These are phyloP conservation scores for Candida sojae DNA, from an alignment of 1,139 yeast species.

Conservation along the genomic window DNA sequence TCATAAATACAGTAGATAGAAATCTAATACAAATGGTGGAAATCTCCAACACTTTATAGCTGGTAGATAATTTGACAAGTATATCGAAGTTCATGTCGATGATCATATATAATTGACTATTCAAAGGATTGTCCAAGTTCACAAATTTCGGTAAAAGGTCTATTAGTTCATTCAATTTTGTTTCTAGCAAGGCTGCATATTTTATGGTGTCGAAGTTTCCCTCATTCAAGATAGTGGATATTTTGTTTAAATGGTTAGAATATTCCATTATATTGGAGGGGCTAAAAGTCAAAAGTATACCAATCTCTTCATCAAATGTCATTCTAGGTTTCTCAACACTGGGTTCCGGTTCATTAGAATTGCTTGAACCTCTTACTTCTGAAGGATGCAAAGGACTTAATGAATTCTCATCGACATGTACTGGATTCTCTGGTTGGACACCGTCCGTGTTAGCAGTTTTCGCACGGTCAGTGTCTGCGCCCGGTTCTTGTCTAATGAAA, in stretches of 20 bases:
- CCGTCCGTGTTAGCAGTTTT: background rate
- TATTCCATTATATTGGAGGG: conserved; percentile 40
- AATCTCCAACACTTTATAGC: conserved; percentile 30
- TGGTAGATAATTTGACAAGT: conserved; percentile 36
- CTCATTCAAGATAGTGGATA: conserved; percentile 30
- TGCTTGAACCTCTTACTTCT: background rate
- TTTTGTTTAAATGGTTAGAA: conserved; percentile 38
- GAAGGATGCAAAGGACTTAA: background rate
- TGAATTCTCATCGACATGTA: background rate
- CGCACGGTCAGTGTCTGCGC: background rate
- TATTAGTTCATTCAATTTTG: conserved; percentile 28
- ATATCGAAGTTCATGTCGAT: conserved; percentile 44
- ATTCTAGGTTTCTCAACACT: conserved; percentile 7
- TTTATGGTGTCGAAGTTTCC: conserved; percentile 16
- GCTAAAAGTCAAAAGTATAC: conserved; percentile 26
- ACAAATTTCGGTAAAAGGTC: conserved; percentile 26
- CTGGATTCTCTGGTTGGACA: background rate
- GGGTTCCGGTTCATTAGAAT: background rate
- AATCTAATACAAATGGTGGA: conserved; percentile 40
- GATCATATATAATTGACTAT: conserved; percentile 34
- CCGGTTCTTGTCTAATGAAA: background rate
- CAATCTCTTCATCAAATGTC: conserved; percentile 28
- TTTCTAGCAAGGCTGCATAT: conserved; percentile 20
- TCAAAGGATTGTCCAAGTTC: conserved; percentile 28
- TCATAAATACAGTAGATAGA: conserved; percentile 40